Base-by-base conservation (phyloP, 176 grass and related monocot genomes). In the Hordeum vulgare region DNA sequence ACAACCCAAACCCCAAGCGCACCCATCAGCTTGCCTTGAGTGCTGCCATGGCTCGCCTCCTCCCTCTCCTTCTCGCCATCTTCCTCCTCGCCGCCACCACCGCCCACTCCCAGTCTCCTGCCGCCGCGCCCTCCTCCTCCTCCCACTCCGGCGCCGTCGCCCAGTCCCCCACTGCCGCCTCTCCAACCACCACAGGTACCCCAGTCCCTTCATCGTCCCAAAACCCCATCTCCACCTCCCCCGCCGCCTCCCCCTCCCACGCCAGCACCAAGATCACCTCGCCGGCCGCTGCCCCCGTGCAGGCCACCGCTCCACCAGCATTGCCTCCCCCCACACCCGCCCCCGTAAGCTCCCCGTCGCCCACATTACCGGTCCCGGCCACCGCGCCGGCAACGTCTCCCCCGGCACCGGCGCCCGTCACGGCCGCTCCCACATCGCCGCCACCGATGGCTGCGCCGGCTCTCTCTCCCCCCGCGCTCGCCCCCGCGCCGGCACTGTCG, bases 91-190 rank as follows among this genome's bases (percentile, higher is more conserved):
- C 78, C 61, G 77, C 69, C 44, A 14, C 66, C 17, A 10, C 80
- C 3, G 66, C 61, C 45, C 59, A 31, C 4, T 79, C 88, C 6
- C 84, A 90, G 60, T 79, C 84, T 0, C 88, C 88, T 13, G 88
- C 88, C 8, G 66, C 67, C n/a, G 79, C 84, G 17, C 80, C 88
- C 1, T 86, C 77, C 23, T 1, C 3, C 74, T 89, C 82, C 74
- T 73, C 69, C 23, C 7, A 27, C 13, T 0, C 81, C 44, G 56
- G 42, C 80, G 2, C 26, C 21, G 25, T 49, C 31, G 18, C 31
- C 8, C 21, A 24, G 5, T 53, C 83, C n/a, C 8, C 56, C 64
- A 17, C 70, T 0, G 70, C 86, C 4, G 25, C 78, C 24, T 62
- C 77, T 3, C 29, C 87, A 0, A 13, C 74, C 29, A 10, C 40